Percentiles rank a stretch among this genome's conserved stretches.
Conservation (phyloP, 129 eudicot species). For the Pulicaria dysenterica region DNA sequence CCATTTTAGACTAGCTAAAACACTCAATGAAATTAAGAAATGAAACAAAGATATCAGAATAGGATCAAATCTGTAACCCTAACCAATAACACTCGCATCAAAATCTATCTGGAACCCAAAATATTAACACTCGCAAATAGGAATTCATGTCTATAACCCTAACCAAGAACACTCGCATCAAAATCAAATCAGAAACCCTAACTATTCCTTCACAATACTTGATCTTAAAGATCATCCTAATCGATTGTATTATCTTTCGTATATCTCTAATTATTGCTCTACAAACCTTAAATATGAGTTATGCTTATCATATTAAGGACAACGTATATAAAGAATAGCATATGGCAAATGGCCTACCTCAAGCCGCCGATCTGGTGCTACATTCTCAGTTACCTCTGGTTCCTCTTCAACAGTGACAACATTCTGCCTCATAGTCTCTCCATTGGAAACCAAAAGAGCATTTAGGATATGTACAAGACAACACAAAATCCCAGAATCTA, state of each 20-base stretch:
- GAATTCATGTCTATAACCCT: no score
- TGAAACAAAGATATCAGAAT: no score
- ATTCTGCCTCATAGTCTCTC: slow-evolving; percentile 41
- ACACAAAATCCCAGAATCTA: slow-evolving; percentile 93
- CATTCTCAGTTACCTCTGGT: slow-evolving; percentile 30
- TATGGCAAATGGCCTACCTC: slow-evolving; percentile 60
- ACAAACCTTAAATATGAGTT: background rate
- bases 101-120: no score
- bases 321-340: background rate
- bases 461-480: slow-evolving; percentile 85
- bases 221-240: slow-evolving; percentile 1
- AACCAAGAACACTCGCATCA: no score
- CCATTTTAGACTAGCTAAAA: no score
- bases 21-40: no score
- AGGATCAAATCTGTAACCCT: no score
- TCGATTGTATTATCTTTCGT: background rate
- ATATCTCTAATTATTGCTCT: background rate
- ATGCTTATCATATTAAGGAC: background rate
- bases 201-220: no score
- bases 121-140: no score
- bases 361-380: slow-evolving; percentile 54
- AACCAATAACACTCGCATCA: no score
- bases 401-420: slow-evolving; percentile 35
- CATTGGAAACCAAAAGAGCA: slow-evolving; percentile 75
- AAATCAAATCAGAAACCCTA: no score